These are phyloP conservation scores for Pseudopediastrum boryanum DNA, from an alignment of 139 green algal species.

Conservation along the genomic window DNA sequence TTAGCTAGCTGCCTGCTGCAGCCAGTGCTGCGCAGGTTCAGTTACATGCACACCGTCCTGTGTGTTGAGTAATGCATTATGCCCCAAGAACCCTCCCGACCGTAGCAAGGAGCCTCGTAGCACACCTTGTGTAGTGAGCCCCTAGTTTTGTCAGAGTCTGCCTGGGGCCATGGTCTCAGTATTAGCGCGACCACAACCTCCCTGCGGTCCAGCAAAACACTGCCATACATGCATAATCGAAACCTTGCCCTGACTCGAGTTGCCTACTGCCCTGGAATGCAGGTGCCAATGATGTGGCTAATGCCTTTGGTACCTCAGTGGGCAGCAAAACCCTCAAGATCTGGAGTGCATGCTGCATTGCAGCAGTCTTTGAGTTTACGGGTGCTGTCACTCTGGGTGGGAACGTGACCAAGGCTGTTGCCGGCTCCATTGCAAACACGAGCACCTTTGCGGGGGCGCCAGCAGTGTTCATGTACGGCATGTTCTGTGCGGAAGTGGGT, in stretches of 20 bases:
- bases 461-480: slow-evolving; percentile 11
- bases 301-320: slow-evolving; percentile 8
- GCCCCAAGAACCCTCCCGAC: not conserved
- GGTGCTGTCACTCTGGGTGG: not conserved
- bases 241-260: no score
- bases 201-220: no score
- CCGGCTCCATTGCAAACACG: slow-evolving; percentile 6
- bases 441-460: not conserved
- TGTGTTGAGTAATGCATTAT: not conserved
- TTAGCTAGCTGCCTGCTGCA: not conserved
- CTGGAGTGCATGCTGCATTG: slow-evolving; percentile 6
- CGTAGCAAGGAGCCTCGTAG: no score
- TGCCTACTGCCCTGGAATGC: not conserved
- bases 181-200: no score
- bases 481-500: slow-evolving; percentile 40
- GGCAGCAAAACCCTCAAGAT: slow-evolving; percentile 40
- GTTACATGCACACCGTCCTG: no score
- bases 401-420: not conserved
- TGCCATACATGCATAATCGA: no score
- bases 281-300: slow-evolving; percentile 30
- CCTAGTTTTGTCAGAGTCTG: no score
- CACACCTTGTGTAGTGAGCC: no score
- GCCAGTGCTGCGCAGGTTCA: not conserved
- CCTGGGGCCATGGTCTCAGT: no score
- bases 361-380: slow-evolving; percentile 42